Base-by-base conservation (phyloP, 2,329 filamentous ascomycete species). In the Phaeosphaeria sp. region DNA sequence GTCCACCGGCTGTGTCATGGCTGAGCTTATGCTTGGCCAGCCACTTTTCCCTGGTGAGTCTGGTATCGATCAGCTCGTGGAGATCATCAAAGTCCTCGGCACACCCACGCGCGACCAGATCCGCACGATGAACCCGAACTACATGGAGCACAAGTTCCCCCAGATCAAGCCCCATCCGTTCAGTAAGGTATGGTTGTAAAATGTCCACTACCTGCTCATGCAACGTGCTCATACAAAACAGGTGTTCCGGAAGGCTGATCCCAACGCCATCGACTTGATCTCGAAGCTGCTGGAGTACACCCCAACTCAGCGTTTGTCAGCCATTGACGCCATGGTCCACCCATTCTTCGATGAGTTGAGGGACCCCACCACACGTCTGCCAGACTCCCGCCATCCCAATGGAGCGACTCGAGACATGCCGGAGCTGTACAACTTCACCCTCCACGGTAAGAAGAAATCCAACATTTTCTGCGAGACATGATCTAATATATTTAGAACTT, bases 131-230 rank as follows among this genome's bases (percentile, higher is more conserved):
- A 99, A 99, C 80, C 95, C 95, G 58, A 99, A 99, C 81, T 99
- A 99, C 81, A 99, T 99, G 95, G 95, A 99, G 82, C 95, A 99
- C 83, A 98, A 98, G 83, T 99, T 99, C 81, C 95, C 95, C 48
- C 95, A 99, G 80, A 99, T 99, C 83, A 99, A 99, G 84, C 95
- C 95, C 57, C 95, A 99, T 75, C 95, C 95, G 25, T 99, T 99
- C 85, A 96, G 91, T 82, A 98, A 98, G 87, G 87, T 88, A 73
- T 69, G 65, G 4, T n/a, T 73, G n/a, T 2, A 40, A 24, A 11
- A 18, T 15, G 17, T 44, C 11, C 17, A 25, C 30, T 22, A 42
- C n/a, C 30, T 17, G n/a, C 24, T 40, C 6, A 17, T 6, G 30
- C 45, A 40, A 21, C 47, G 56, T 18, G 54, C 64, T 66, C 33